Base-by-base conservation (phyloP, 148 eudicot genomes). In the Rheum nobile region DNA sequence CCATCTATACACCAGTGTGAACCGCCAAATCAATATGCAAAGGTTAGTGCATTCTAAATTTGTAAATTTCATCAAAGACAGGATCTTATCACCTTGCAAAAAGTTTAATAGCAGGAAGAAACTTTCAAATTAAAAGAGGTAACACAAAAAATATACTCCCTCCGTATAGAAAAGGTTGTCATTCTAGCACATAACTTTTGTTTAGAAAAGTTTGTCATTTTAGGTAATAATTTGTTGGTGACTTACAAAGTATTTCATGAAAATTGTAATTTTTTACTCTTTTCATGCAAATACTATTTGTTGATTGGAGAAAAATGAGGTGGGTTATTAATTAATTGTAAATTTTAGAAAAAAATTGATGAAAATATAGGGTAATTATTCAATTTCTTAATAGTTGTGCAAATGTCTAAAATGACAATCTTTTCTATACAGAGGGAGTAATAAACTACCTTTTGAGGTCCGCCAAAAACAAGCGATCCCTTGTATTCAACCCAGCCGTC, bases 401-500 rank as follows among this genome's bases (percentile, higher is more conserved):
- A n/a, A n/a, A n/a, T n/a, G n/a, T n/a, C n/a, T n/a, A n/a, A n/a
- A n/a, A n/a, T n/a, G n/a, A n/a, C n/a, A n/a, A n/a, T n/a, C 2
- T 42, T 42, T 42, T 10, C 14, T 42, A 16, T 10, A 42, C 46
- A 0, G 65, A 55, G 8, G 65, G 22, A 2, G 68, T 14, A 16
- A 65, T 24, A 32, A 65, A 32, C 22, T 78, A 89, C 94, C 84
- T 89, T 87, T 78, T 89, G 91, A 74, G 89, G 89, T 52, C 81
- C 83, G 74, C 72, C 84, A 73, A 85, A 87, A 68, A 81, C 91
- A 54, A 89, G 72, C 28, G 94, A 87, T 10, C 94, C 94, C 76
- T 85, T 89, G 79, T 85, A 89, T 78, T 93, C 98, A 46, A 91
- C 97, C 98, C 97, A 93, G 29, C 99, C 97, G 84, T 92, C 97